A percentile compares a stretch with the other conserved stretches of the same genome.
phyloP scores from a whole-genome alignment of 345 rosid species.

The Syzygium aqueum region DNA sequence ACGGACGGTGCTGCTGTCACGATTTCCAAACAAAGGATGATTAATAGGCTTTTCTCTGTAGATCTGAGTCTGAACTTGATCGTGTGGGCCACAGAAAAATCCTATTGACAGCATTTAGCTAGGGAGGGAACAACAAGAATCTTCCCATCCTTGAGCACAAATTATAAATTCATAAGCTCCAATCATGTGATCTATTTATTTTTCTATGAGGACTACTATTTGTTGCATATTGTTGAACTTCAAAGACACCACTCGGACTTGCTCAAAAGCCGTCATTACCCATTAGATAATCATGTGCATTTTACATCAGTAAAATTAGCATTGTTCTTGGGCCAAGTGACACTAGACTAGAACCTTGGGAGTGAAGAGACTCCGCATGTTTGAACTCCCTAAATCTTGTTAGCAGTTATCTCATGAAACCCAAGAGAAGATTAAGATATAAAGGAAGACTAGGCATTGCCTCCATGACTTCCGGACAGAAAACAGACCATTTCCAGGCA shows the following conservation, averaged over 20 bases:
- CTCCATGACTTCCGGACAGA: not conserved
- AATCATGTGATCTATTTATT: not conserved
- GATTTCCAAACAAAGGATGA: not conserved
- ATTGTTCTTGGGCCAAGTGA: not conserved
- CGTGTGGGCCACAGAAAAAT: not conserved
- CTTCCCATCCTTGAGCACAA: not conserved
- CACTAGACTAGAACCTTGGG: not conserved
- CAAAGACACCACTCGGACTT: not conserved
- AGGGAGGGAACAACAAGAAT: not conserved
- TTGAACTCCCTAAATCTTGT: not conserved
- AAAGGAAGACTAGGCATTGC: not conserved
- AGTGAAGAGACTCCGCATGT: not conserved
- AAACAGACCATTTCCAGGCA: not conserved
- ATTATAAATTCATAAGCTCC: not conserved
- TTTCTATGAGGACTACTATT: no score
- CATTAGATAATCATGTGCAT: not conserved
- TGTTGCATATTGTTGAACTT: no score
- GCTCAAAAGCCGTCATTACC: not conserved
- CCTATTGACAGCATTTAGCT: not conserved
- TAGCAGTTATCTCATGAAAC: not conserved
- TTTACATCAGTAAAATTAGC: not conserved
- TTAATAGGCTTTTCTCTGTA: not conserved
- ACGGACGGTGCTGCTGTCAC: not conserved
- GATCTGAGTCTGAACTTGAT: not conserved
- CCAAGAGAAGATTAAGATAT: not conserved